A percentile compares a stretch with the other conserved stretches of the same genome.
These are phyloP conservation scores for Austroboletus festivus DNA, from an alignment of 768 basidiomycete genomes.

Conservation along the genomic window DNA sequence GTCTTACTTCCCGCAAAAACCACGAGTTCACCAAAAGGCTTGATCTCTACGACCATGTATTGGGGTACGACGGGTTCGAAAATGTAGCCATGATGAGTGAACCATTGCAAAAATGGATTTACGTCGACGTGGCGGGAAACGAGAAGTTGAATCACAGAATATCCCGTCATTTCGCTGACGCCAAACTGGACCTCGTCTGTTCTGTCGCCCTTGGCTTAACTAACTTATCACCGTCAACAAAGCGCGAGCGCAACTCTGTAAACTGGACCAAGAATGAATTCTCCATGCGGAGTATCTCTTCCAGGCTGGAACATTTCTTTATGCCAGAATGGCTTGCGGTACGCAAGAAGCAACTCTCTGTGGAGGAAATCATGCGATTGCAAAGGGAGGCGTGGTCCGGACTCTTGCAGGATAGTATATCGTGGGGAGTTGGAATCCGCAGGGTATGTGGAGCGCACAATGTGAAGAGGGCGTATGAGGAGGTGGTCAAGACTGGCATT, in stretches of 20 bases:
- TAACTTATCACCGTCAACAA: conserved; percentile 47
- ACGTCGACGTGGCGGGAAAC: conserved; percentile 64
- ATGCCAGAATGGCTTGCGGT: conserved; percentile 66
- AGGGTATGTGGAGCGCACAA: conserved; percentile 43
- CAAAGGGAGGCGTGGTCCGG: conserved; percentile 59
- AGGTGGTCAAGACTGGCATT: conserved; percentile 43
- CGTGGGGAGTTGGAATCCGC: conserved; percentile 53
- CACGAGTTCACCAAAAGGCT: conserved; percentile 51
- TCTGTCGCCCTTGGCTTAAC: conserved; percentile 54
- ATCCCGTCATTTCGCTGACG: conserved; percentile 35
- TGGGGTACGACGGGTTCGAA: conserved; percentile 50
- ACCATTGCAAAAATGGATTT: conserved; percentile 45
- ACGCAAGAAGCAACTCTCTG: conserved; percentile 47
- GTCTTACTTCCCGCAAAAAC: conserved; percentile 60
- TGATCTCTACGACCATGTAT: conserved; percentile 53
- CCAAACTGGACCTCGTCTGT: conserved; percentile 32
- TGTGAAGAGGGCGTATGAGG: conserved; percentile 49
- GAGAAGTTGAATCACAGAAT: conserved; percentile 45
- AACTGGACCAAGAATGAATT: conserved; percentile 42
- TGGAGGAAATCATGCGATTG: conserved; percentile 43
- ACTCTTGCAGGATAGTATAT: conserved; percentile 51
- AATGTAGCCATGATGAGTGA: conserved; percentile 30
- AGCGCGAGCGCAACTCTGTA: conserved; percentile 27
- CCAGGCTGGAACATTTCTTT: conserved; percentile 53
- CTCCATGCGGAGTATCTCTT: conserved; percentile 3